Percentiles rank a stretch among this genome's conserved stretches.
phyloP scores from a whole-genome alignment of 371 early-diverging fungal genomes.

The Rhizomucor pusillus region DNA sequence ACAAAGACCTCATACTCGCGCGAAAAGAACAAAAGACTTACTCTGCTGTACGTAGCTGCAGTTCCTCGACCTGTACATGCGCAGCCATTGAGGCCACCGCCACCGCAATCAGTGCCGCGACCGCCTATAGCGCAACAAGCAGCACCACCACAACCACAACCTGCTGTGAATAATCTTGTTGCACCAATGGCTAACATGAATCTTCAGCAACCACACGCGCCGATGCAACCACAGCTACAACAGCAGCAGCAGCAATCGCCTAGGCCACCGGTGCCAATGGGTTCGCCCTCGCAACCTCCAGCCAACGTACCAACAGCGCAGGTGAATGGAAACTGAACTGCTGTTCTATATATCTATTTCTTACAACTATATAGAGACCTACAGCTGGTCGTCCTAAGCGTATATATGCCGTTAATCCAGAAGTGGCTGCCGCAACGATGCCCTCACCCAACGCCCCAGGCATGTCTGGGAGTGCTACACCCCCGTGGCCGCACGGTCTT shows the following conservation, averaged over 20 bases:
- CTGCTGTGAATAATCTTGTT: slow-evolving; percentile 7
- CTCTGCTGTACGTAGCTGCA: background rate
- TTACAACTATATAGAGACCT: background rate
- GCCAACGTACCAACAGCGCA: background rate
- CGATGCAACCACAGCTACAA: slow-evolving; percentile 5
- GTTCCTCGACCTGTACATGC: slow-evolving; percentile 1
- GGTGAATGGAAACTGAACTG: background rate
- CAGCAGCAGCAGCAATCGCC: slow-evolving; percentile 1
- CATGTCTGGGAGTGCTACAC: slow-evolving; percentile 7
- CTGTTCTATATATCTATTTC: background rate
- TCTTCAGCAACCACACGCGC: slow-evolving; percentile 19
- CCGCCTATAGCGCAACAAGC: background rate
- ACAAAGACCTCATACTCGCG: background rate
- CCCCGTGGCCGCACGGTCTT: slow-evolving; percentile 5
- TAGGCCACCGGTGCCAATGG: background rate
- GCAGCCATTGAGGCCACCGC: slow-evolving; percentile 2
- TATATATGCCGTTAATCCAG: slow-evolving; percentile 41
- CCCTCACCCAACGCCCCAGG: slow-evolving; percentile 19
- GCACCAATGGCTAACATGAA: slow-evolving; percentile 37
- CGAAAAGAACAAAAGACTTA: background rate
- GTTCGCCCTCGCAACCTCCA: slow-evolving; percentile 1
- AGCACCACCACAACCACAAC: slow-evolving; percentile 1
- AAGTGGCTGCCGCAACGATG: slow-evolving; percentile 12
- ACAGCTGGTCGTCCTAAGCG: slow-evolving; percentile 25
- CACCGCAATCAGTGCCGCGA: no score